Percentiles rank a stretch among this genome's conserved stretches.
These are phyloP conservation scores for Stagonosporopsis chrysanthemi DNA, from an alignment of 2,329 filamentous ascomycete genomes.

Conservation along the genomic window DNA sequence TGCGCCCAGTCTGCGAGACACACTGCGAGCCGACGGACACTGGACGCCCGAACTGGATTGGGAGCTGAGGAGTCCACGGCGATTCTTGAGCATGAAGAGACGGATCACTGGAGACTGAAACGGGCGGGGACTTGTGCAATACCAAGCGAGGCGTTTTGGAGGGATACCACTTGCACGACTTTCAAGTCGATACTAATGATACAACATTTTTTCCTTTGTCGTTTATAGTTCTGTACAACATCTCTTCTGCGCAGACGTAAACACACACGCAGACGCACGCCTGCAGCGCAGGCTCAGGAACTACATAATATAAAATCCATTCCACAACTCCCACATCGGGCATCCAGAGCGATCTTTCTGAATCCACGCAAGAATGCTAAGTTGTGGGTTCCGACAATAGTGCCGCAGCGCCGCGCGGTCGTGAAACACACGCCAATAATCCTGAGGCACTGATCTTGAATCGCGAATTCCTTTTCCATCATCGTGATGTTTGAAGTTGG, in stretches of 20 bases:
- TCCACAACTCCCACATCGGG: neutral
- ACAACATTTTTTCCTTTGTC: neutral
- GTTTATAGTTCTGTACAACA: neutral
- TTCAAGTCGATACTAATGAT: neutral
- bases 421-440: constrained; percentile 8
- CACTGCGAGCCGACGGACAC: constrained; percentile 19
- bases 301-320: neutral
- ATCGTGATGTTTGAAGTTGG: constrained; percentile 7
- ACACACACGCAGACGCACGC: neutral
- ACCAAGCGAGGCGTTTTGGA: constrained; percentile 16
- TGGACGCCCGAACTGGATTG: constrained; percentile 34
- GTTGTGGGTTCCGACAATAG: constrained; percentile 10
- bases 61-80: constrained; percentile 27
- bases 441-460: constrained; percentile 2
- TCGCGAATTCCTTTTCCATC: neutral
- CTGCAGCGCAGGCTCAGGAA: neutral
- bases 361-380: neutral
- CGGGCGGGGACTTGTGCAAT: neutral
- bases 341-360: no score
- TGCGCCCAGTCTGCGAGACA: constrained; percentile 31
- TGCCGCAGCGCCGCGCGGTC: neutral
- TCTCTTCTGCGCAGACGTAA: neutral
- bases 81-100: constrained; percentile 32
- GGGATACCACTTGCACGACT: constrained; percentile 1
- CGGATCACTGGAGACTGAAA: constrained; percentile 13